Evolutionary conservation across 768 basidiomycete species (phyloP).

Genomic region (Leucogyrophana mollusca): DNA sequence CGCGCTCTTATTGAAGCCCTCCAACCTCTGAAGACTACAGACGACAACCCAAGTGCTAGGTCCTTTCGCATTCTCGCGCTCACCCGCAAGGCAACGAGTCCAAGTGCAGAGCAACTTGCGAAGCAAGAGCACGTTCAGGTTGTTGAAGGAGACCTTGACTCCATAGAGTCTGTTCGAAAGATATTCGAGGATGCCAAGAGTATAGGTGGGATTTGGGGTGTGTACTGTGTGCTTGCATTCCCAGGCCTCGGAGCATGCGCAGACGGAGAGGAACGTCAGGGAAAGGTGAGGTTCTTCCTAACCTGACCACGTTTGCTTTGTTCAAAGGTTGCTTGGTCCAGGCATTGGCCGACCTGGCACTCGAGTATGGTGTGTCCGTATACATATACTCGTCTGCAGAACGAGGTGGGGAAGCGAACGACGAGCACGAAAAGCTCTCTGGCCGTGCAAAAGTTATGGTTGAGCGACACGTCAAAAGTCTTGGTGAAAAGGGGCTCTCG

Average conservation of each 20-base stretch:
- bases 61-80: slow-evolving; percentile 38
- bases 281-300: slow-evolving; percentile 27
- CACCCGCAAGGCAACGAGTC: slow-evolving; percentile 32
- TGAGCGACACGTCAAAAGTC: slow-evolving; percentile 32
- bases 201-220: slow-evolving; percentile 35
- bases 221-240: slow-evolving; percentile 37
- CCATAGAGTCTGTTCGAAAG: slow-evolving; percentile 22
- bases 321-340: slow-evolving; percentile 11
- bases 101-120: slow-evolving; percentile 23
- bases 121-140: slow-evolving; percentile 27
- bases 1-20: slow-evolving; percentile 30
- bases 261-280: slow-evolving; percentile 38
- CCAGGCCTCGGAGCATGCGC: slow-evolving; percentile 41
- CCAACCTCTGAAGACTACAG: slow-evolving; percentile 6
- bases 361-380: slow-evolving; percentile 33
- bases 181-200: slow-evolving; percentile 35
- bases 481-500: slow-evolving; percentile 28
- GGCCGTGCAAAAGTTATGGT: slow-evolving; percentile 36
- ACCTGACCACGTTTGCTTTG: not conserved
- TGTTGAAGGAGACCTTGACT: slow-evolving; percentile 36
- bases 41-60: too few relatives aligned
- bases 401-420: slow-evolving; percentile 35
- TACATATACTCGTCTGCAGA: slow-evolving; percentile 39
- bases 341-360: slow-evolving; percentile 34
- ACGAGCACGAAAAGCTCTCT: slow-evolving; percentile 22